Base-by-base conservation (phyloP, 805 yeast genomes). In the Yarrowia deformans region DNA sequence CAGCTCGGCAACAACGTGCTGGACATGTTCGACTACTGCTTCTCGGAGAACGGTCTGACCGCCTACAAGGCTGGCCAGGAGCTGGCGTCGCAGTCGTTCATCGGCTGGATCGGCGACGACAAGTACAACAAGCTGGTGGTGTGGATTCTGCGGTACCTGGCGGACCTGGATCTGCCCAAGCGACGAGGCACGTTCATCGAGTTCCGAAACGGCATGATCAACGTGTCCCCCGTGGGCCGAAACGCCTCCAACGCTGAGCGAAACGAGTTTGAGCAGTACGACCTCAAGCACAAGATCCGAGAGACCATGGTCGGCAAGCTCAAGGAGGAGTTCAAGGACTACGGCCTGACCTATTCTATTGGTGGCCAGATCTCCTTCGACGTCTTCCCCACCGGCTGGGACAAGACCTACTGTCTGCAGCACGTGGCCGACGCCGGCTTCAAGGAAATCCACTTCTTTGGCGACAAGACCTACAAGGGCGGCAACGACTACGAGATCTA, bases 361-460 rank as follows among this genome's bases (percentile, higher is more conserved):
- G 99, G 99, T 81, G 99, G 99, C 75, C 98, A 95, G 86, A 95
- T 95, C 80, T 94, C 98, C 43, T 95, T 95, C 77, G 99, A 95
- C 78, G 98, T 95, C 73, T 95, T 95, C 94, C 99, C 99, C 84
- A 91, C 97, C 72, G 99, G 99, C 78, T 95, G 99, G 99, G 99
- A 95, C 83, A 95, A 95, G 87, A 95, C 99, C 72, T 95, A 94
- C 84, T 91, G 97, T 81, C 87, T 95, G 79, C 93, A 90, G 81
- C 99, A 94, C 82, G 93, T 95, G 75, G 91, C 82, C 76, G 81
- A 84, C 71, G 97, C 94, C 81, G 88, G 90, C 73, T 95, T 93
- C 84, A 84, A 88, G 77, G 85, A 87, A 75, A 92, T 95, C 76
- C 98, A 95, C 84, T 95, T 95, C 88, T 95, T 95, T 79, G 99